A percentile compares a stretch with the other conserved stretches of the same genome.
Evolutionary conservation across 768 basidiomycete genomes (phyloP).

Genomic region (Pulveroboletus frians): DNA sequence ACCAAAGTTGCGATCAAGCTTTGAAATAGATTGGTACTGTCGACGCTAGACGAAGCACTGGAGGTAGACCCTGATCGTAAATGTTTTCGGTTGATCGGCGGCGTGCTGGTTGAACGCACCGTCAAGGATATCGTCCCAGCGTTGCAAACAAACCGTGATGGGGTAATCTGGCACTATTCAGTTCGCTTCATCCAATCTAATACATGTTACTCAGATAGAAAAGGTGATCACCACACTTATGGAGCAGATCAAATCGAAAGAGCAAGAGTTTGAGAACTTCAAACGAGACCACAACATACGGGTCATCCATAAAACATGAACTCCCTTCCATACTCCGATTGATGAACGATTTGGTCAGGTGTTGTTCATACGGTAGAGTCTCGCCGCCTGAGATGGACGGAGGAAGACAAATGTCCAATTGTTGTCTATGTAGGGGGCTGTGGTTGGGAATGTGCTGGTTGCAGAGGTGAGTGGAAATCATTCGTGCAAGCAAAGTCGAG

Average conservation of each 20-base stretch:
- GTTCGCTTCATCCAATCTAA: constrained; percentile 1
- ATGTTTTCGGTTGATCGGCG: constrained; percentile 95
- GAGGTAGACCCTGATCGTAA: constrained; percentile 84
- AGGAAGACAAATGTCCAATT: not conserved
- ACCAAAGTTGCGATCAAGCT: not conserved
- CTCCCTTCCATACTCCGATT: constrained; percentile 1
- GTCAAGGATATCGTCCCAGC: constrained; percentile 93
- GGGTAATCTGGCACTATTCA: constrained; percentile 45
- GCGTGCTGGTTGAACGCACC: constrained; percentile 91
- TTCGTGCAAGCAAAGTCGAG: constrained; percentile 8
- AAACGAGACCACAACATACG: constrained; percentile 75
- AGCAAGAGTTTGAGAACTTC: constrained; percentile 75
- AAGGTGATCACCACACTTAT: constrained; percentile 73
- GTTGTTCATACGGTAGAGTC: not conserved
- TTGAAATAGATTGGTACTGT: constrained; percentile 69
- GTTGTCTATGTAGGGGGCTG: not conserved
- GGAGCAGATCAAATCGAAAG: constrained; percentile 86
- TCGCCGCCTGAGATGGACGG: not conserved
- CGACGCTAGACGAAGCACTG: constrained; percentile 78
- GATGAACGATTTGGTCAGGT: not conserved
- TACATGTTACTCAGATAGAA: constrained; percentile 54
- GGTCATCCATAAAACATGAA: constrained; percentile 38
- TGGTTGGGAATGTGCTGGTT: not conserved
- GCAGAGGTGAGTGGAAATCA: not conserved
- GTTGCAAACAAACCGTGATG: constrained; percentile 82